Evolutionary conservation across 805 yeast genomes (phyloP), one percentile per base, ranked within the genome.

Genomic region (Naumovozyma baii): DNA sequence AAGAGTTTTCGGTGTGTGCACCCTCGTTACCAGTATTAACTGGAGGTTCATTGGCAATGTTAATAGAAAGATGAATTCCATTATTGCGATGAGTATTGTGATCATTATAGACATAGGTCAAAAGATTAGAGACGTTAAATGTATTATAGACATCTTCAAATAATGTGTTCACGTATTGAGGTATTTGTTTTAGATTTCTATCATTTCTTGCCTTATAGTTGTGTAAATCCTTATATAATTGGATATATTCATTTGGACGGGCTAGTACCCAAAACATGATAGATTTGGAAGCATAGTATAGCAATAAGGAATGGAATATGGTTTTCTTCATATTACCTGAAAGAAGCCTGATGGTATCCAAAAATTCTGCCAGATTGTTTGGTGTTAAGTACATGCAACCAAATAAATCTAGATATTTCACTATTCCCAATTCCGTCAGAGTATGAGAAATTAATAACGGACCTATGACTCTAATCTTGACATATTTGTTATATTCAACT

Each of bases 211-310:
- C 37, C 19, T 38, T 38, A 9, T 39, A 31, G 3, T 20, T 9
- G 35, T 34, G 48, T 35, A 44, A 38, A 18, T 37, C 40, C 31
- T 37, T 43, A 32, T 31, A 47, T 15, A 45, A 49, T 35, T 53
- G 55, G 16, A 68, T 38, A 42, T 62, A 73, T 38, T 73, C 75
- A 5, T 50, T 36, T 1, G 78, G 72, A 46, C 72, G 63, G 18
- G 73, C 61, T 29, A 65, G 45, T 2, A 71, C 59, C 80, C 81
- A 76, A 17, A 60, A 50, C 39, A 63, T 54, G 5, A 74, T 44
- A 4, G 72, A 54, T 38, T 67, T 66, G 13, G 72, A 50, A 33
- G 73, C 61, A 44, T 64, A 73, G 20, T 65, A 54, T 31, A 71
- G 55, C 2, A 73, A 45, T 15, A 73, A 40, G 38, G 64, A 65